Base-by-base conservation (phyloP, 2,329 filamentous ascomycete genomes). In the Xenosphaeropsis pyriputrescens region DNA sequence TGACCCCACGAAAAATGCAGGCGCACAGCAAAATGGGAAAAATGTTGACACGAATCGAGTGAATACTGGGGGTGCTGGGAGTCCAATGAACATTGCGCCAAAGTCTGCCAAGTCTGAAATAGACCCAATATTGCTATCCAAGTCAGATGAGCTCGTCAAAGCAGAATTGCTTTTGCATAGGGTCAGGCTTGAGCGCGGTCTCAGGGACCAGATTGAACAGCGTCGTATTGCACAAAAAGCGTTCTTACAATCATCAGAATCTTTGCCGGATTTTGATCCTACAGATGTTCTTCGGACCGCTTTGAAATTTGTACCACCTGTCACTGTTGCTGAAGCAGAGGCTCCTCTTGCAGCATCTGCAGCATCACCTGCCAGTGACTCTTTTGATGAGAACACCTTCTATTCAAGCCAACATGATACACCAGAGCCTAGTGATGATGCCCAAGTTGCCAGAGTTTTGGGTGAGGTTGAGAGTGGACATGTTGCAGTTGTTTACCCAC, bases 351-450 rank as follows among this genome's bases (percentile, higher is more conserved):
- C 22, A 26, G 50, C 59, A 58, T 60, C 55, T 60, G 59, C 64
- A 66, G 69, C 78, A 58, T 67, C 66, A 52, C 75, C 75, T 57
- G 69, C 72, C 53, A 82, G 70, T 69, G 84, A 89, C 58, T 91
- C 85, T 29, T 84, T 86, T 62, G 86, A 95, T 61, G 81, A 93
- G 57, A 86, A 93, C 54, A 91, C 86, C 31, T 93, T 93, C 60
- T 95, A 96, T 66, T 95, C 89, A 47, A 95, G 88, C 61, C 84
- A 81, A 63, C 79, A 88, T 65, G 83, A 88, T 57, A 93, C 86
- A 45, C 72, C 73, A 42, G 67, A 73, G 39, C 68, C 65, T 19
- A 63, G 61, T 36, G 60, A 63, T 41, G 62, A 63, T 30, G 45
- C 49, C 31, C 42, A 45, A 36, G 44, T 40, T 36, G 47, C 45